These are phyloP conservation scores for Torulaspora maleeae DNA, from an alignment of 805 yeast species.

Conservation along the genomic window DNA sequence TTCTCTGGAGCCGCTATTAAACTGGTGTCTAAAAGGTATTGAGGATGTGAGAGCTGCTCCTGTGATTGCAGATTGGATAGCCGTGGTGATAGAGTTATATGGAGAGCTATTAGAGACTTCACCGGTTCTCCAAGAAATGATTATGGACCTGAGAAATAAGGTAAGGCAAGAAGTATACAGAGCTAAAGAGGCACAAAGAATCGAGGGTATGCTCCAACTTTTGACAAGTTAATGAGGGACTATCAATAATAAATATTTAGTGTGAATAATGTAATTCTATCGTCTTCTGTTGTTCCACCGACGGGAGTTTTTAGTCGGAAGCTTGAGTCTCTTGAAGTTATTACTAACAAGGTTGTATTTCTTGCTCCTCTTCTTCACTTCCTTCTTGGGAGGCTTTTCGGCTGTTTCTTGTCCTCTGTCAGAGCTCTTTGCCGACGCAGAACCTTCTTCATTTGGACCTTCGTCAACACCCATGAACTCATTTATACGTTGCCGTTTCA, in stretches of 20 bases:
- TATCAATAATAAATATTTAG: neutral
- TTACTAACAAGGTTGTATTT: slow-evolving; percentile 38
- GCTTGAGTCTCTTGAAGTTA: slow-evolving; percentile 51
- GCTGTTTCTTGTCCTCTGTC: slow-evolving; percentile 12
- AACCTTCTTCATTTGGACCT: slow-evolving; percentile 15
- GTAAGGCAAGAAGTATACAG: slow-evolving; percentile 66
- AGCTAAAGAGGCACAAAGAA: slow-evolving; percentile 81
- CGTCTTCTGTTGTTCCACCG: slow-evolving; percentile 38
- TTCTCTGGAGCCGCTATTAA: slow-evolving; percentile 75
- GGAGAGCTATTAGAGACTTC: slow-evolving; percentile 67
- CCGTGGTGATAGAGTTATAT: slow-evolving; percentile 70
- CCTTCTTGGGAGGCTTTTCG: slow-evolving; percentile 27
- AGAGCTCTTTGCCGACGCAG: slow-evolving; percentile 2
- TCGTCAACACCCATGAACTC: slow-evolving; percentile 14
- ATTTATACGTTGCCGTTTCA: slow-evolving; percentile 25
- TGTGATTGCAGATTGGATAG: slow-evolving; percentile 65
- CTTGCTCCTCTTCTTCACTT: slow-evolving; percentile 22
- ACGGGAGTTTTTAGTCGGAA: slow-evolving; percentile 43
- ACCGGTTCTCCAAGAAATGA: slow-evolving; percentile 70
- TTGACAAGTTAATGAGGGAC: slow-evolving; percentile 43
- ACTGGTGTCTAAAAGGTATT: slow-evolving; percentile 73
- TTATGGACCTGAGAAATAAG: slow-evolving; percentile 55
- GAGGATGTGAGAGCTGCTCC: slow-evolving; percentile 70
- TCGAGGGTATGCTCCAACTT: slow-evolving; percentile 91
- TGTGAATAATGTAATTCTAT: slow-evolving; percentile 7